Evolutionary conservation across 1,139 yeast genomes (phyloP), one percentile per base, ranked within the genome.

Genomic region (Candida glucosophila): DNA sequence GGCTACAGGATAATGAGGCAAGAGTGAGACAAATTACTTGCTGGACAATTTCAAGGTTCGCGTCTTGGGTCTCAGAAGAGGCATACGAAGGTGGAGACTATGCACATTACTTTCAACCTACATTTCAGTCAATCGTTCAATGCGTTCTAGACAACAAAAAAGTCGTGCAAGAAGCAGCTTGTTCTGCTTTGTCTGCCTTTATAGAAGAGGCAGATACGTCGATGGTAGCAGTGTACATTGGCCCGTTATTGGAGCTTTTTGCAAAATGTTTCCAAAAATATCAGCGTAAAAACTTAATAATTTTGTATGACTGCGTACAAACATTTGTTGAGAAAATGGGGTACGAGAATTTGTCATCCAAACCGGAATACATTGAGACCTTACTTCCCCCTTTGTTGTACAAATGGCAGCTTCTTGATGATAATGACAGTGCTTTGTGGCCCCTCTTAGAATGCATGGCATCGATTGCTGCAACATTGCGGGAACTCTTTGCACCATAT

Each of bases 101-200:
- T 44, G 67, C 85, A 11, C 69, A 62, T 38, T 78, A 79, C 42
- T 78, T 82, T 46, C 62, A 70, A 30, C 92, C 93, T 3, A 83
- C 92, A 0, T 65, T 90, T 36, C 77, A 80, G 42, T 73, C 93
- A 2, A 67, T 88, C 25, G 66, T 90, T 44, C 58, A 55, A 27
- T 79, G 92, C 50, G 76, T 83, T 17, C 58, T 85, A 39, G 97
- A 90, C 50, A 66, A 63, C 30, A 85, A 85, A 56, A 88, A 88
- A 47, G 83, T 81, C 34, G 98, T 90, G 10, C 98, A 90, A 55
- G 93, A 86, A 44, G 80, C 95, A 26, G 96, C 95, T 2, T 83
- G 95, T 43, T 74, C 88, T 22, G 83, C 95, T 6, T 67, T 90
- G 27, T 78, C 95, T 1, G 76, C 77, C 27, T 79, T 86, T 34